Evolutionary conservation across 805 yeast species (phyloP), one percentile per base, ranked within the genome.

Genomic region (Spathaspora boniae): DNA sequence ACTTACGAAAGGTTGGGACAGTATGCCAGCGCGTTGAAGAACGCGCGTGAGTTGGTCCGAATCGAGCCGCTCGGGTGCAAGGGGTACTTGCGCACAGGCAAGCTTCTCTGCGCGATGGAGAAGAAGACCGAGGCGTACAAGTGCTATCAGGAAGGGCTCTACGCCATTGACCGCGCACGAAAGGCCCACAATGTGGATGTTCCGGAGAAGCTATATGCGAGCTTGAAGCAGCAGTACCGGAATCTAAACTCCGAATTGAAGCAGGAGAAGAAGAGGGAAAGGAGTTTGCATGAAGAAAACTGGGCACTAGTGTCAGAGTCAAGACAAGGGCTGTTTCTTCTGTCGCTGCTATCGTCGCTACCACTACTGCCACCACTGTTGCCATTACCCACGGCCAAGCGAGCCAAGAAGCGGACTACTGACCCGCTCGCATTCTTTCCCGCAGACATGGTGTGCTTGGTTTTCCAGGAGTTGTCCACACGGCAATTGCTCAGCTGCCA

Each of bases 61-160:
- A 14, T 60, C 3, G 74, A 72, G 23, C 78, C 77, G 0, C 44
- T 65, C 17, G 59, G 70, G 12, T 70, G 75, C 48, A 74, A 72
- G 47, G 77, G 76, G 1, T 73, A 74, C 42, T 51, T 75, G 24
- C 46, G 80, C 23, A 50, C 54, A 3, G 64, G 68, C 2, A 74
- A 72, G 44, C 41, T 72, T 3, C 46, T 60, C 16, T 9, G 41
- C 16, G 34, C 40, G 7, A 36, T 48, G 26, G 53, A 54, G 1
- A 45, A 56, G 15, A 47, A 58, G 3, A 19, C 44, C 1, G 67
- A 64, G 14, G 70, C 77, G 2, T 62, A 59, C 40, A 53, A 56
- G 25, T 45, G 48, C 2, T 53, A 62, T 34, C 65, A 62, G 32
- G 40, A 44, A 19, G 79, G 78, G 0, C 29, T 68, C 3, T 52